phyloP scores from a whole-genome alignment of 2,329 filamentous ascomycete species.

The Dendryphion nanum region DNA sequence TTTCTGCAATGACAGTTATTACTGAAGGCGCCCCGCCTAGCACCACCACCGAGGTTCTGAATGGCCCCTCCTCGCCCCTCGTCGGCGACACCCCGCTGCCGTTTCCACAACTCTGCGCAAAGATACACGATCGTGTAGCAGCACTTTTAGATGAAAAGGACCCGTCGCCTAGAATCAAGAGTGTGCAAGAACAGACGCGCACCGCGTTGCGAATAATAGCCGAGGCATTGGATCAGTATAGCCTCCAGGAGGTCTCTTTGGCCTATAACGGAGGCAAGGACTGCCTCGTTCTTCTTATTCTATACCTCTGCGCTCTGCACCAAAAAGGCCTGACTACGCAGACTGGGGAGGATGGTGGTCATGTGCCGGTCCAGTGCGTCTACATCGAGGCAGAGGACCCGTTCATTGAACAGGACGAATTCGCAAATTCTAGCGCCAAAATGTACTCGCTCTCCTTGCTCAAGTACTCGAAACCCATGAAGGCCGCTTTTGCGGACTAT shows the following conservation, averaged over 20 bases:
- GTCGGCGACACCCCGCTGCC: conserved; percentile 47
- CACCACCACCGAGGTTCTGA: conserved; percentile 24
- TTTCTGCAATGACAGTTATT: conserved; percentile 35
- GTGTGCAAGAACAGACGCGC: conserved; percentile 72
- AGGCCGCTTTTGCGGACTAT: conserved; percentile 75
- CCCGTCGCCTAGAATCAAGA: conserved; percentile 56
- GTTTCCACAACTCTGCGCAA: conserved; percentile 45
- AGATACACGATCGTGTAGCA: conserved; percentile 60
- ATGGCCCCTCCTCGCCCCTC: conserved; percentile 28
- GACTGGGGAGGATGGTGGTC: conserved; percentile 18
- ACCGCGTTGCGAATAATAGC: conserved; percentile 71
- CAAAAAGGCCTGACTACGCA: conserved; percentile 27
- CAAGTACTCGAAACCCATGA: conserved; percentile 77
- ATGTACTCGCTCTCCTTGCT: conserved; percentile 74
- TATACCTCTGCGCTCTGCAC: conserved; percentile 70
- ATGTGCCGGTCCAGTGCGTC: conserved; percentile 66
- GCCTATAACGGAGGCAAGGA: conserved; percentile 99
- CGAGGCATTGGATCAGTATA: conserved; percentile 66
- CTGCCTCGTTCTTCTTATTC: conserved; percentile 85
- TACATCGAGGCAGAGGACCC: conserved; percentile 86
- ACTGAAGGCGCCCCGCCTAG: conserved; percentile 28
- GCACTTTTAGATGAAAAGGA: conserved; percentile 64
- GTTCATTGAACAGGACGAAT: conserved; percentile 81
- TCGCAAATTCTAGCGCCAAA: conserved; percentile 66
- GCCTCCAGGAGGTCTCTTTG: conserved; percentile 75